These are phyloP conservation scores for Fusarium musae DNA, from an alignment of 2,329 filamentous ascomycete genomes.

Conservation along the genomic window DNA sequence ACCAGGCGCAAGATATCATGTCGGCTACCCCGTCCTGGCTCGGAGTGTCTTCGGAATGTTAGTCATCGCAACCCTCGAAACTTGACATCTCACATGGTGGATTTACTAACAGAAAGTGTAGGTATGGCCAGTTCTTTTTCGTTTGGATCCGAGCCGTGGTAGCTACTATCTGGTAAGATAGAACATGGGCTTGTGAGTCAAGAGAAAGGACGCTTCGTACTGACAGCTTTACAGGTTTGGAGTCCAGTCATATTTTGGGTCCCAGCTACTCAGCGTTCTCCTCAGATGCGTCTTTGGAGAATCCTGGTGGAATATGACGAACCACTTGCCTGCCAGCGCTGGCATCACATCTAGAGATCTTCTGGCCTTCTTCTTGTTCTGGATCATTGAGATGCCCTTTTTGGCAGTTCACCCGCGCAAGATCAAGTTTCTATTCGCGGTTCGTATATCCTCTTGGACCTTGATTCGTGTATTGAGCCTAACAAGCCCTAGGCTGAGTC, in stretches of 20 bases:
- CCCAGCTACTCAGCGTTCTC: slow-evolving; percentile 18
- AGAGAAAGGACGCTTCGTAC: background rate
- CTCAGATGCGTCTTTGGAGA: slow-evolving; percentile 50
- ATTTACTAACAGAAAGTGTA: background rate
- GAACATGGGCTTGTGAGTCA: too few relatives aligned
- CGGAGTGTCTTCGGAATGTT: background rate
- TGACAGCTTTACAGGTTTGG: background rate
- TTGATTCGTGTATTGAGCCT: background rate
- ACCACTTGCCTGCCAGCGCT: slow-evolving; percentile 46
- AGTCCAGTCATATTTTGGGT: background rate
- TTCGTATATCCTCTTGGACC: slow-evolving; percentile 42
- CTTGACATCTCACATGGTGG: background rate
- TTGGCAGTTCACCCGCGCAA: background rate
- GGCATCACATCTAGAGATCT: slow-evolving; percentile 50
- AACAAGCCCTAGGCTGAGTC: background rate
- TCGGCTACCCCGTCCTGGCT: background rate
- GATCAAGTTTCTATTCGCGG: background rate
- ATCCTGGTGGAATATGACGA: slow-evolving; percentile 47
- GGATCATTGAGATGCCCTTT: slow-evolving; percentile 51
- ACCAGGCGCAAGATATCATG: background rate
- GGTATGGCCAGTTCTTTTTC: background rate
- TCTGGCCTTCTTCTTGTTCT: slow-evolving; percentile 53
- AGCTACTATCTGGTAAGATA: background rate
- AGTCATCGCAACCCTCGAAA: background rate
- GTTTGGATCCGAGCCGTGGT: background rate